Base-by-base conservation (phyloP, 352 stramenopile species). In the Phytopythium boreale region DNA sequence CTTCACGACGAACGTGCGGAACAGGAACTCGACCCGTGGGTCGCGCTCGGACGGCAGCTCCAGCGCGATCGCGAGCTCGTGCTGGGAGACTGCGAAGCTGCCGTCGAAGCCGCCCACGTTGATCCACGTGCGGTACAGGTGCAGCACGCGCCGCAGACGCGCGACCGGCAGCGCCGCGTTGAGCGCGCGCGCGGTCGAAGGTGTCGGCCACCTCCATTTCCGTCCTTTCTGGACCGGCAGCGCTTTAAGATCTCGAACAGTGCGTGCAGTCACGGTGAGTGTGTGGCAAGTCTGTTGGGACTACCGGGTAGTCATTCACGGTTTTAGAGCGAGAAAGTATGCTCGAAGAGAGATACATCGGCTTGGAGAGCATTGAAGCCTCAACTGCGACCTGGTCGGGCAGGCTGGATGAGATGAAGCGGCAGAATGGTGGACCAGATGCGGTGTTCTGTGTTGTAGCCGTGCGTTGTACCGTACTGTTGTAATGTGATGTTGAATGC, bases 31-130 rank as follows among this genome's bases (percentile, higher is more conserved):
- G 34, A 89, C 62, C 47, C 68, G 68, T 15, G 61, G 37, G 17
- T 67, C 52, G 22, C 67, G 49, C 19, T 61, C 46, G 9, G 20
- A n/a, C 17, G 79, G 77, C 39, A 79, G 84, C 66, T 89, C 80
- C 20, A 93, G 61, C 36, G 88, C 71, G 55, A 74, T 86, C 61
- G 81, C 77, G 49, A 92, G 71, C 66, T 92, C 82, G 62, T 84
- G 77, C 24, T 63, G 68, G 2, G 84, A 81, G 66, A 90, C 71
- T 58, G 78, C 74, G 63, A 88, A 82, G 36, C 84, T 77, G 44
- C 74, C 82, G n/a, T 87, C 79, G 22, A 86, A 65, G 31, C 80
- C 75, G 24, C 74, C 69, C 20, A 73, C 65, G 52, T 75, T 79
- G 59, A 92, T 61, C 75, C 76, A 92, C 65, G 72, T 67, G 31